Percentiles rank a stretch among this genome's conserved stretches.
These are phyloP conservation scores for Monilinia fructicola DNA, from an alignment of 2,329 filamentous ascomycete genomes.

Conservation along the genomic window DNA sequence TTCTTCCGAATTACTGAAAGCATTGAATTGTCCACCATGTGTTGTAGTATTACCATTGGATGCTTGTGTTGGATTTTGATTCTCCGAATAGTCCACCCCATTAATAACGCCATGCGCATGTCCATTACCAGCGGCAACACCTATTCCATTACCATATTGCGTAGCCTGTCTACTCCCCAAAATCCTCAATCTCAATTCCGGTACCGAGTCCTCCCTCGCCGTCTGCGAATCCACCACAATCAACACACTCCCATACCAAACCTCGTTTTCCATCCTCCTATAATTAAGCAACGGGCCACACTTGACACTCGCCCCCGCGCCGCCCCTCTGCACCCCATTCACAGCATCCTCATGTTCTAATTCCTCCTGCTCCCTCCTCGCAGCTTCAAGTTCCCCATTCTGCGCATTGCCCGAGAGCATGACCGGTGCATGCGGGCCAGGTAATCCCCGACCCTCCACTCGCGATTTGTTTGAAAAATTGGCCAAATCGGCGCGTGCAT, in stretches of 20 bases:
- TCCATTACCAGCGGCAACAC: slow-evolving; percentile 13
- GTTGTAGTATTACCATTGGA: not conserved
- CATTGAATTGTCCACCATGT: not conserved
- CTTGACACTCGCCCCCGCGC: slow-evolving; percentile 55
- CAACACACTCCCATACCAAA: slow-evolving; percentile 84
- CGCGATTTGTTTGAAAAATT: slow-evolving; percentile 57
- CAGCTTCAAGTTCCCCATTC: slow-evolving; percentile 21
- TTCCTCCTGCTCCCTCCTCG: slow-evolving; percentile 17
- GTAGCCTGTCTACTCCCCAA: slow-evolving; percentile 21
- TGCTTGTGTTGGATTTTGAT: slow-evolving; percentile 20
- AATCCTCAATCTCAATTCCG: slow-evolving; percentile 57
- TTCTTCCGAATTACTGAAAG: slow-evolving; percentile 26
- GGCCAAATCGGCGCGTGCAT: slow-evolving; percentile 52
- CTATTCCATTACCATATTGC: slow-evolving; percentile 35
- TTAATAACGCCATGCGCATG: slow-evolving; percentile 36
- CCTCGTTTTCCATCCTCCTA: slow-evolving; percentile 64
- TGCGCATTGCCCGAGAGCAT: slow-evolving; percentile 39
- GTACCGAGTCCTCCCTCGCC: slow-evolving; percentile 52
- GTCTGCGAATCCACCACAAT: slow-evolving; percentile 72
- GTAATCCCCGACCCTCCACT: slow-evolving; percentile 41
- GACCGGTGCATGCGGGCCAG: slow-evolving; percentile 48
- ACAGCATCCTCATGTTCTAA: slow-evolving; percentile 20
- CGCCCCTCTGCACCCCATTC: slow-evolving; percentile 21
- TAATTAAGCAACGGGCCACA: slow-evolving; percentile 78
- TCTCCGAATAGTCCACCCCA: slow-evolving; percentile 40